These are phyloP conservation scores for Triticum dicoccoides DNA, from an alignment of 176 grass and related monocot genomes.

Conservation along the genomic window DNA sequence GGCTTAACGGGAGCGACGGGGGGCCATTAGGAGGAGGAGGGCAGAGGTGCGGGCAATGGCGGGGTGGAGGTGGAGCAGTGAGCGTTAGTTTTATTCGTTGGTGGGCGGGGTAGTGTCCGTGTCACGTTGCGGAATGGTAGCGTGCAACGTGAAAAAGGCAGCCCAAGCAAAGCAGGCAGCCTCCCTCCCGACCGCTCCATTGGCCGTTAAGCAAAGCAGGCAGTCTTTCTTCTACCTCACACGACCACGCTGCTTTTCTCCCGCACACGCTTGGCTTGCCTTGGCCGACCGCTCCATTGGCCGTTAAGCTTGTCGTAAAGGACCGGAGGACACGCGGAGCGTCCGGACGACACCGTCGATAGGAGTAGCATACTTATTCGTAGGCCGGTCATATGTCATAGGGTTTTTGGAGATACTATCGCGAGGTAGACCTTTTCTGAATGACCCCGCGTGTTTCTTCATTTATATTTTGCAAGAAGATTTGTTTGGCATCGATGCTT, in stretches of 20 bases:
- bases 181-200: background rate
- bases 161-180: background rate
- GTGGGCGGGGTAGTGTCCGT: background rate
- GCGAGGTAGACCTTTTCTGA: too few species aligned
- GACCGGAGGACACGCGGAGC: too few species aligned
- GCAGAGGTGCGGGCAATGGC: background rate
- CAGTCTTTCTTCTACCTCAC: background rate
- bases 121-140: constrained; percentile 25
- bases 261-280: background rate
- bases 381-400: too few species aligned
- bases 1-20: background rate
- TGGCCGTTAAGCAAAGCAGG: too few species aligned
- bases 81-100: background rate
- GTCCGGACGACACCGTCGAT: too few species aligned
- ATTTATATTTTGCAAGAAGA: too few species aligned
- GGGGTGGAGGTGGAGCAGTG: background rate
- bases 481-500: too few species aligned
- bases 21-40: background rate
- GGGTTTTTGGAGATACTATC: too few species aligned
- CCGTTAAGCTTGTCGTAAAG: too few species aligned
- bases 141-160: constrained; percentile 78
- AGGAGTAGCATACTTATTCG: background rate
- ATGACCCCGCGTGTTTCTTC: too few species aligned
- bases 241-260: background rate
- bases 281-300: background rate